Base-by-base conservation (phyloP, 495 filamentous ascomycete genomes). In the Hypoxylon cercidicola region DNA sequence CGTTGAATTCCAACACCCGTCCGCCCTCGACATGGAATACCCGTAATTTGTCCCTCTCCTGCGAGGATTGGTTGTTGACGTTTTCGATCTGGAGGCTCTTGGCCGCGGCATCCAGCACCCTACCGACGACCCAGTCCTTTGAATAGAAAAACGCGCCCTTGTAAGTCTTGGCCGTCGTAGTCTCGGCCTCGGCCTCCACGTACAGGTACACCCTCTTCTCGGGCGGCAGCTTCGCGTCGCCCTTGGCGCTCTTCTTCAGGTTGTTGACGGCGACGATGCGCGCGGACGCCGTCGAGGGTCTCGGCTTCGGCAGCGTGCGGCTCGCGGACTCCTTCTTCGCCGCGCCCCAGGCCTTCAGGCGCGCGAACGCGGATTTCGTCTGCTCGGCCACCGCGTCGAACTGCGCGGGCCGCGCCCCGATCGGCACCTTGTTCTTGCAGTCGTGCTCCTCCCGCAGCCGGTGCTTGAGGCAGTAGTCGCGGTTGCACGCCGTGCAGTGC, bases 11-110 rank as follows among this genome's bases (percentile, higher is more conserved):
- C 63, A 99, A 71, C 58, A 98, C 78, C 55, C 91, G 78, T 0
- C 96, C 96, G 0, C 88, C 89, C 72, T 98, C 95, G 0, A 97
- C 90, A 75, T 98, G 94, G 57, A 95, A 99, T 1, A 99, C 85
- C 35, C 94, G 74, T 63, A 99, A 69, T 70, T 86, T 86, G 28
- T 90, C 89, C 75, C 90, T 87, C 79, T 96, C 92, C 13, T 89
- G 83, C 23, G 82, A 86, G 16, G 82, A 88, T 55, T 91, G 83
- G 72, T 97, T 97, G 70, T 97, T 97, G 60, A 96, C 66, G 74
- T 97, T 97, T 76, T 91, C 82, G 35, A 97, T 87, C 72, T 90
- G 88, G 57, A 97, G 73, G 62, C 84, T 87, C 78, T 84, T 86
- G 12, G 96, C 94, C 45, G 92, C 96, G 32, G 90, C 89, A 73